Percentiles rank a stretch among this genome's conserved stretches.
These are phyloP conservation scores for Rhizopogon vulgaris DNA, from an alignment of 768 basidiomycete species.

Conservation along the genomic window DNA sequence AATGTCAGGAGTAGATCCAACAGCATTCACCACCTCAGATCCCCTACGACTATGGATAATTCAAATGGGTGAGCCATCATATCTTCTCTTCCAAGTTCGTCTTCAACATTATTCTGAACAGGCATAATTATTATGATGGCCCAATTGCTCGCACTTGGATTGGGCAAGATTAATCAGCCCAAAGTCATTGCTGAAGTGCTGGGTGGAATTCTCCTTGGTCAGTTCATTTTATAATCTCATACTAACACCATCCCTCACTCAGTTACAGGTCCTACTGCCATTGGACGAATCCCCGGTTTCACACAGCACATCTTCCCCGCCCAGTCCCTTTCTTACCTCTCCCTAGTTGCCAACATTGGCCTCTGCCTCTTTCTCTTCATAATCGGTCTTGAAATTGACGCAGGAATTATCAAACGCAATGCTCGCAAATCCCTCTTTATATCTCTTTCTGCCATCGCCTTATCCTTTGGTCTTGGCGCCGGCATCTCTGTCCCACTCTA, in stretches of 20 bases:
- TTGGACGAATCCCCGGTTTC: slow-evolving; percentile 86
- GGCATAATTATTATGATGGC: slow-evolving; percentile 81
- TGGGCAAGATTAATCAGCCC: slow-evolving; percentile 79
- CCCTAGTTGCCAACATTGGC: slow-evolving; percentile 85
- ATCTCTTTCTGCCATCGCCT: slow-evolving; percentile 71
- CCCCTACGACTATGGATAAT: slow-evolving; percentile 76
- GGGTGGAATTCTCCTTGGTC: slow-evolving; percentile 84
- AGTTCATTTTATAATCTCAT: slow-evolving; percentile 4
- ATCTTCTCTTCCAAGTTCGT: neutral
- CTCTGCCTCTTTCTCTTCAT: slow-evolving; percentile 88
- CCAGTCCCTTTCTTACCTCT: slow-evolving; percentile 66
- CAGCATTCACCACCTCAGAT: slow-evolving; percentile 55
- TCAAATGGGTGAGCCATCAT: slow-evolving; percentile 55
- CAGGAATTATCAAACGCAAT: slow-evolving; percentile 70
- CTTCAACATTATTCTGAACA: slow-evolving; percentile 17
- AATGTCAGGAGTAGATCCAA: slow-evolving; percentile 69
- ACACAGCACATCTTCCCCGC: slow-evolving; percentile 79
- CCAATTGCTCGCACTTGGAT: slow-evolving; percentile 62
- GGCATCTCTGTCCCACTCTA: slow-evolving; percentile 72
- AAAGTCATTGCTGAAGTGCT: slow-evolving; percentile 81
- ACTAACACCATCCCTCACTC: slow-evolving; percentile 33
- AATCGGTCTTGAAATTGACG: slow-evolving; percentile 89
- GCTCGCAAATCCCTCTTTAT: slow-evolving; percentile 60
- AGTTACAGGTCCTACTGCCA: slow-evolving; percentile 37
- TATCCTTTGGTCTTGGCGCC: slow-evolving; percentile 87